Conservation (phyloP, 1,284 basidiomycete genomes). For the Ustilago crameri region DNA sequence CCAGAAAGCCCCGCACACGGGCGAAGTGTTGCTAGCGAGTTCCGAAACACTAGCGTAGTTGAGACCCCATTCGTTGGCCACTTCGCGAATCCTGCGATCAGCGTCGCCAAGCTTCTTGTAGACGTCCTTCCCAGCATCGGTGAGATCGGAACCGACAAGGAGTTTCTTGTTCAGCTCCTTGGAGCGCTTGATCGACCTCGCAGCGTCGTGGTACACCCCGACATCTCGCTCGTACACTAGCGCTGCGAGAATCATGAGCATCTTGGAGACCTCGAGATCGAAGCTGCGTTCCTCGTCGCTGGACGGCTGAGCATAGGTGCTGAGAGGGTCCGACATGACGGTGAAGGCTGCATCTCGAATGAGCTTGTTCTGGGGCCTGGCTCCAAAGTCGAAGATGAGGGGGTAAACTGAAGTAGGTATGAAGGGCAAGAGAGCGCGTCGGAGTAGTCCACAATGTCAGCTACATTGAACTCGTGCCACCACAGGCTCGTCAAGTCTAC, state of each 20-base stretch:
- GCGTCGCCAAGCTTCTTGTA: conserved; percentile 23
- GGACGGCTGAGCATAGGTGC: conserved; percentile 19
- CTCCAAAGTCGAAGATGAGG: conserved; percentile 63
- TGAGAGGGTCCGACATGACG: conserved; percentile 46
- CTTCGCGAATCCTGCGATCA: conserved; percentile 36
- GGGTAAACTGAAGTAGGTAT: conserved; percentile 59
- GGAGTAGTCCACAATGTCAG: too few species aligned
- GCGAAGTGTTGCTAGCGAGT: conserved; percentile 48
- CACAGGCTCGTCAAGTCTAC: too few species aligned
- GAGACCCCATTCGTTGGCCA: conserved; percentile 46
- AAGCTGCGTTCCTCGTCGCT: conserved; percentile 44
- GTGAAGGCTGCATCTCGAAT: conserved; percentile 59
- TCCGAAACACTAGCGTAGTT: conserved; percentile 45
- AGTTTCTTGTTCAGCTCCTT: conserved; percentile 22
- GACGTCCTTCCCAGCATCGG: conserved; percentile 18
- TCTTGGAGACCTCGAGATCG: conserved; percentile 49
- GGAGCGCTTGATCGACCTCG: conserved; percentile 3
- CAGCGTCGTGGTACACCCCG: conserved; percentile 22
- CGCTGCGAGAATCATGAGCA: conserved; percentile 43
- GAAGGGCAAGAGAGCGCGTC: neutral
- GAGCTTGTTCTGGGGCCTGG: conserved; percentile 39
- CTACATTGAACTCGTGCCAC: too few species aligned
- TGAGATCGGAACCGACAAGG: conserved; percentile 15
- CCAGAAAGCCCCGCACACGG: conserved; percentile 47
- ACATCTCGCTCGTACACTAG: conserved; percentile 49